Evolutionary conservation across 2,329 filamentous ascomycete species (phyloP).

Genomic region (Phaeosphaeriaceae sp.): DNA sequence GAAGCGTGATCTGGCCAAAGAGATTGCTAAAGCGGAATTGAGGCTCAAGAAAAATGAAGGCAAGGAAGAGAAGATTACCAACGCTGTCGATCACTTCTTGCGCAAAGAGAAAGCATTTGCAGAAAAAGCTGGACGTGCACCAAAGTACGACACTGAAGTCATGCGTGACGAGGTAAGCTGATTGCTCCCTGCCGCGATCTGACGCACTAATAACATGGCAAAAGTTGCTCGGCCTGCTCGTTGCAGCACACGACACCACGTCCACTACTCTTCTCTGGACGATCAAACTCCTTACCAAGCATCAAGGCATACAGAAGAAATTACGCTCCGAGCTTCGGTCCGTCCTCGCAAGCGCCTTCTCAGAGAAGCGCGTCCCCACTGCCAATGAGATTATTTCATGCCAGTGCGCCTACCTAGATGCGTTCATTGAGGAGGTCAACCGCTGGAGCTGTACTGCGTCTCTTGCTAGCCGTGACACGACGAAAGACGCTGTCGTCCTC

Average conservation of each 20-base stretch:
- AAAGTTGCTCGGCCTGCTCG: constrained; percentile 44
- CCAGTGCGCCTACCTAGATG: constrained; percentile 53
- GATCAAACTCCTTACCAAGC: constrained; percentile 49
- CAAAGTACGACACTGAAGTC: constrained; percentile 9
- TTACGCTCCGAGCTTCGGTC: constrained; percentile 41
- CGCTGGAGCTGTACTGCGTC: constrained; percentile 39
- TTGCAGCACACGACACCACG: constrained; percentile 58
- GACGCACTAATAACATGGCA: neutral
- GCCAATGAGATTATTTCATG: constrained; percentile 40
- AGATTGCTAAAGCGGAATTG: constrained; percentile 11
- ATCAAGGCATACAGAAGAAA: constrained; percentile 44
- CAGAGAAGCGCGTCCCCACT: constrained; percentile 29
- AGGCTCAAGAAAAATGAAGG: constrained; percentile 10
- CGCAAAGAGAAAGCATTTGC: constrained; percentile 12
- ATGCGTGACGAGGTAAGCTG: constrained; percentile 16
- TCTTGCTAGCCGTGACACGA: constrained; percentile 37
- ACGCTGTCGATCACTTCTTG: constrained; percentile 20
- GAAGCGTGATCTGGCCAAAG: constrained; percentile 1
- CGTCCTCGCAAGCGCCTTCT: constrained; percentile 30
- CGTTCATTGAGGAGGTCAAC: constrained; percentile 50
- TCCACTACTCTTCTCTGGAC: constrained; percentile 52
- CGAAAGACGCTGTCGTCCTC: constrained; percentile 50
- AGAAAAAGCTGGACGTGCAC: constrained; percentile 5
- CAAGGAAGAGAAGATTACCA: constrained; percentile 6
- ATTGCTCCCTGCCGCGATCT: neutral